Evolutionary conservation across 1,139 yeast genomes (phyloP), one percentile per base, ranked within the genome.

Genomic region (Blastobotrys ciferrii): DNA sequence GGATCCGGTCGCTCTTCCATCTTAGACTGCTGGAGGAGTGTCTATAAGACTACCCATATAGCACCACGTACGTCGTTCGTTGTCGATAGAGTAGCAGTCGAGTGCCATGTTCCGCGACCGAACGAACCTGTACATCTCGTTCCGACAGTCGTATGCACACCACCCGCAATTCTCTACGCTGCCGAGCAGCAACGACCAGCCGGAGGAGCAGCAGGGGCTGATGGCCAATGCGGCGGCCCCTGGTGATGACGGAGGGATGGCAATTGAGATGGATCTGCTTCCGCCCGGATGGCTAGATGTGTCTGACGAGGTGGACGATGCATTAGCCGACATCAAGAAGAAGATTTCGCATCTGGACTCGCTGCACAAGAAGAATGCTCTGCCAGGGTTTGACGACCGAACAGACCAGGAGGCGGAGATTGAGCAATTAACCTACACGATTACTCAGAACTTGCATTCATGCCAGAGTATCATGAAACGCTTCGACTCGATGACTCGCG

Each of bases 341-440:
- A 70, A 81, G 59, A 76, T 83, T 54, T 72, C 74, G 52, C 78
- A 76, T 51, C 73, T 92, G 58, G 83, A 81, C 48, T 75, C 77
- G 32, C 66, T 88, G 43, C 94, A 94, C 65, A 84, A 86, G 64
- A 85, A 84, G 66, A 85, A 91, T 57, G 75, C 92, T 25, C 76
- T 92, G 43, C 96, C 96, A 1, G 92, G 92, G 36, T 87, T 89
- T 61, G 82, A 78, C 55, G 97, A 91, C 63, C 77, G 87, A 54
- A 76, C 81, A 2, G 74, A 75, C 18, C 82, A 81, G 55, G 85
- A 84, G 57, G 87, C 84, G 55, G 78, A 76, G 52, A 88, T 94
- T 54, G 97, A 91, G 63, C 79, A 79, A 48, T 67, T 87, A 57
- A 88, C 92, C 49, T 82, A 79, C 59, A 75, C 78, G 20, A 82